phyloP scores from a whole-genome alignment of 75 land plant genomes.

The Pinus taeda region DNA sequence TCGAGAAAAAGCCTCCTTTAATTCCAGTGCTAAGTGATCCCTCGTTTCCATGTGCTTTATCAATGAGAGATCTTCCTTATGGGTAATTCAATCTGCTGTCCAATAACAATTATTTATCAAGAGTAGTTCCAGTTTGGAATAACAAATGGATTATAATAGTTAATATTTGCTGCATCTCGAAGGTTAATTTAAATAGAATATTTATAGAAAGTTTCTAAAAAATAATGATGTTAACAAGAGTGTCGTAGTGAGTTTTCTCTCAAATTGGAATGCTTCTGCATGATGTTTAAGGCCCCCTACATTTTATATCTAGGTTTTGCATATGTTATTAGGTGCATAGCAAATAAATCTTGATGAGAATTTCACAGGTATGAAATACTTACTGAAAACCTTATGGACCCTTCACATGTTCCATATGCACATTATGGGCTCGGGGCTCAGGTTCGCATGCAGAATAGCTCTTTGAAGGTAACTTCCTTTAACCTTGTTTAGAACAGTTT shows the following conservation, averaged over 20 bases:
- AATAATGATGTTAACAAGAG: neutral
- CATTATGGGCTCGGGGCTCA: slow-evolving; percentile 61
- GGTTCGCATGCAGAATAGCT: neutral
- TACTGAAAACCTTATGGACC: slow-evolving; percentile 95
- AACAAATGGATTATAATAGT: neutral
- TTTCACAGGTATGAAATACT: slow-evolving; percentile 78
- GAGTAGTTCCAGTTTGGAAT: neutral
- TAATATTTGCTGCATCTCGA: neutral
- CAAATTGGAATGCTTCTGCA: neutral
- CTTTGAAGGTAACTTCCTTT: slow-evolving; percentile 7
- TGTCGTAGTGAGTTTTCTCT: neutral
- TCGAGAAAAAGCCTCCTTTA: slow-evolving; percentile 49
- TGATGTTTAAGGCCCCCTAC: neutral
- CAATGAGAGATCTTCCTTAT: slow-evolving; percentile 53
- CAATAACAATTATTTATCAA: neutral
- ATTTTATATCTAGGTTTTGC: neutral
- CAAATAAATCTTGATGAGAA: neutral
- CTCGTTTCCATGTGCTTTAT: slow-evolving; percentile 27
- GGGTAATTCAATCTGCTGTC: slow-evolving; percentile 32
- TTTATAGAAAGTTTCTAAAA: neutral
- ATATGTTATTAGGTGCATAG: neutral
- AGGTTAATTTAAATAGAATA: neutral
- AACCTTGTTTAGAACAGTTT: neutral
- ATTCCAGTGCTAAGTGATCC: slow-evolving; percentile 55
- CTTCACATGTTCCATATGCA: slow-evolving; percentile 91